Evolutionary conservation across 106 monocot genomes (phyloP).

Genomic region (Apostasia shenzhenica): DNA sequence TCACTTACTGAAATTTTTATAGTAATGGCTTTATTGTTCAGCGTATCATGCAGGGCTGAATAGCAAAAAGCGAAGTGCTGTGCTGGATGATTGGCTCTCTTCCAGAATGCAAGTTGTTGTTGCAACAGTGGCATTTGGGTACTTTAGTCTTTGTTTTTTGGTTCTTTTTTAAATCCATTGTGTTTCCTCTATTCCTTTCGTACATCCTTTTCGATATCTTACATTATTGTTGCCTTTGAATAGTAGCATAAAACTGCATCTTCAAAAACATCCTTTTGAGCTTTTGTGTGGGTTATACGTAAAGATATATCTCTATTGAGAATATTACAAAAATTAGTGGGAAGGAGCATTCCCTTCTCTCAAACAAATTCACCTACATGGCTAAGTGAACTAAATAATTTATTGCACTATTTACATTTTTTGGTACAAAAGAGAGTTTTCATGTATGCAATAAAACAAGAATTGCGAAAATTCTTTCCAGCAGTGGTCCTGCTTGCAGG

Average conservation of each 20-base stretch:
- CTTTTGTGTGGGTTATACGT: not conserved
- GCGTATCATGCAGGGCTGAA: conserved; percentile 96
- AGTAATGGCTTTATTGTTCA: conserved; percentile 14
- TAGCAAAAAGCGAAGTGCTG: conserved; percentile 58
- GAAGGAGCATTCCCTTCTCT: too few species aligned
- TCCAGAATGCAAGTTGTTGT: conserved; percentile 84
- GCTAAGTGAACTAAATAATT: too few species aligned
- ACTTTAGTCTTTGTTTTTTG: conserved; percentile 11
- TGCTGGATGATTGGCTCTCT: conserved; percentile 86
- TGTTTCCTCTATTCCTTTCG: not conserved
- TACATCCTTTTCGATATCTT: not conserved
- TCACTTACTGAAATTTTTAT: not conserved
- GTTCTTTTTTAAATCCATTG: not conserved
- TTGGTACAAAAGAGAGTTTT: too few species aligned
- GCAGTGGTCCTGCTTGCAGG: too few species aligned
- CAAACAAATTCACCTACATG: too few species aligned
- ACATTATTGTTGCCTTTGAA: not conserved
- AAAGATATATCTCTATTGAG: too few species aligned
- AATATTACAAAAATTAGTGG: too few species aligned
- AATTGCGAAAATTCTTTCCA: too few species aligned
- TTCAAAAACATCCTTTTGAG: not conserved
- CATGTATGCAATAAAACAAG: too few species aligned
- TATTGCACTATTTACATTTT: too few species aligned
- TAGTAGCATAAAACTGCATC: not conserved
- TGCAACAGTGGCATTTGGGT: conserved; percentile 98